phyloP scores from a whole-genome alignment of 768 basidiomycete species.

The Trametes cinnabarina region DNA sequence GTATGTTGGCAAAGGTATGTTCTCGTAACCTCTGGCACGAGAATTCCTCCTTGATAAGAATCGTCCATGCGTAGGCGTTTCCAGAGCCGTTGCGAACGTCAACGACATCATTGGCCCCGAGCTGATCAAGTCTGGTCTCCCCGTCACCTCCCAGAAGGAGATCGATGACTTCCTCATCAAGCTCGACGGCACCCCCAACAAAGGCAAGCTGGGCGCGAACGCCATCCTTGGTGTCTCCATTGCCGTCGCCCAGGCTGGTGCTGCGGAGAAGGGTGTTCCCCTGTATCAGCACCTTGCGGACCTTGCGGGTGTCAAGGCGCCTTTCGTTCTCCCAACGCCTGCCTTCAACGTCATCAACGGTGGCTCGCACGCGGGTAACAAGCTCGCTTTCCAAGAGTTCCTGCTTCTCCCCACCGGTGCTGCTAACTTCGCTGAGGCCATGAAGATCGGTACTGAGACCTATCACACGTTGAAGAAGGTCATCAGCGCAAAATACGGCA shows the following conservation, averaged over 20 bases:
- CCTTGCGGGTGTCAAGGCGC: slow-evolving; percentile 91
- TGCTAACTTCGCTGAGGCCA: slow-evolving; percentile 86
- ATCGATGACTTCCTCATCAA: slow-evolving; percentile 98
- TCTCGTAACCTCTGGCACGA: background rate
- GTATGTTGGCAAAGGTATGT: slow-evolving; percentile 93
- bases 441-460: slow-evolving; percentile 98
- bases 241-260: slow-evolving; percentile 90
- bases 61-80: slow-evolving; percentile 59
- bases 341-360: slow-evolving; percentile 99
- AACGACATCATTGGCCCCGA: slow-evolving; percentile 88
- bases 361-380: slow-evolving; percentile 99
- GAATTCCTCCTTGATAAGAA: background rate
- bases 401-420: slow-evolving; percentile 98
- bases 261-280: slow-evolving; percentile 91
- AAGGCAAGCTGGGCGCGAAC: slow-evolving; percentile 98
- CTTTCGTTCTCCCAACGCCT: slow-evolving; percentile 88
- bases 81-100: slow-evolving; percentile 92
- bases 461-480: slow-evolving; percentile 99
- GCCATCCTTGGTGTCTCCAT: slow-evolving; percentile 99
- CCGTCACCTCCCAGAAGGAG: slow-evolving; percentile 89
- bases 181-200: slow-evolving; percentile 96
- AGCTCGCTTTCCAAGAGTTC: slow-evolving; percentile 99
- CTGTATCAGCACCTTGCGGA: slow-evolving; percentile 96
- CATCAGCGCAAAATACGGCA: slow-evolving; percentile 98
- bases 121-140: slow-evolving; percentile 79